Conservation (phyloP, 2,329 filamentous ascomycete genomes). For the Colletotrichum viniferum region DNA sequence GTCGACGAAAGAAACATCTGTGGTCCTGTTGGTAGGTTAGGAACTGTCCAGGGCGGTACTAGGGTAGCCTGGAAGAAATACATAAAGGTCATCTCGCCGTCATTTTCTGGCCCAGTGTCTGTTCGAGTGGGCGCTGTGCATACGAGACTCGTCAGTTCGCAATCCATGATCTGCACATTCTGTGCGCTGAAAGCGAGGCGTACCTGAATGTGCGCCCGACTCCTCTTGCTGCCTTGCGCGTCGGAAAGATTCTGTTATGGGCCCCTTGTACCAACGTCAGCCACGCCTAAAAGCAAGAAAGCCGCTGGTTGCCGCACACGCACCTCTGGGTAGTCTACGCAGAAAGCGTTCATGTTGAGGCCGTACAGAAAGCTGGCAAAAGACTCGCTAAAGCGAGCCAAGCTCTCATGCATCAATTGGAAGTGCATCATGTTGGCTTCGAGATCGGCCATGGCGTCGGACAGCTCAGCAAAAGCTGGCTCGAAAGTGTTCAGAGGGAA, state of each 20-base stretch:
- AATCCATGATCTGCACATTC: not conserved
- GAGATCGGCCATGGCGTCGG: constrained; percentile 91
- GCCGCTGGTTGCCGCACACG: constrained; percentile 11
- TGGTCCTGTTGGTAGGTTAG: constrained; percentile 66
- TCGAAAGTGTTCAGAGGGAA: constrained; percentile 84
- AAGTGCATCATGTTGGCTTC: constrained; percentile 98
- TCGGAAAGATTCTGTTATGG: constrained; percentile 82
- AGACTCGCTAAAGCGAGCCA: constrained; percentile 92
- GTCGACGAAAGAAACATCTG: constrained; percentile 89
- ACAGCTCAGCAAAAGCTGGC: constrained; percentile 89
- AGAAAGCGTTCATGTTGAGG: constrained; percentile 98
- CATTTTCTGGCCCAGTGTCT: constrained; percentile 40
- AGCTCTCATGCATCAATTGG: constrained; percentile 93
- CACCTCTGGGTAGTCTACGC: constrained; percentile 96
- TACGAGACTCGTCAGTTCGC: not conserved
- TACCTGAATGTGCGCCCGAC: constrained; percentile 22
- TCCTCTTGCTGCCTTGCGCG: constrained; percentile 65
- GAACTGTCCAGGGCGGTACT: not conserved
- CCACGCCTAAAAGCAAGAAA: not conserved
- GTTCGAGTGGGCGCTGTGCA: not conserved
- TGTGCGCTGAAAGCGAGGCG: not conserved
- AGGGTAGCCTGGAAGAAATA: constrained; percentile 34
- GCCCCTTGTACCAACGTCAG: constrained; percentile 60
- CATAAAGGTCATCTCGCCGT: constrained; percentile 86
- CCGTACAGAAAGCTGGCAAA: constrained; percentile 96